Base-by-base conservation (phyloP, 352 stramenopile species). In the Pythium phragmitis region DNA sequence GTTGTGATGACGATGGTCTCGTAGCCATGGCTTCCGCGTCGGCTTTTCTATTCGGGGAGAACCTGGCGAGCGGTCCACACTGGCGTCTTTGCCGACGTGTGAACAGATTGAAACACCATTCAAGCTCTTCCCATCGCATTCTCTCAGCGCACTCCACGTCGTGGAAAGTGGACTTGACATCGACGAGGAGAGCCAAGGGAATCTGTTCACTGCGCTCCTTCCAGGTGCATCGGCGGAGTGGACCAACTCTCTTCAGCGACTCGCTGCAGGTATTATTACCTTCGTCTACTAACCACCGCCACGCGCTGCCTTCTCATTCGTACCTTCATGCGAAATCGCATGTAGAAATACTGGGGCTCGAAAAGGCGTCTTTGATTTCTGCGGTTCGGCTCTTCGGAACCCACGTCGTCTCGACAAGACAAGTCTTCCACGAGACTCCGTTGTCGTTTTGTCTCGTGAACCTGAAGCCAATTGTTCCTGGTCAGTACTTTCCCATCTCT, bases 401-500 rank as follows among this genome's bases (percentile, higher is more conserved):
- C 28, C 75, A 79, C 49, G 68, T 70, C 8, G 72, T 95, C 5
- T 37, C 64, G 3, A 47, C 66, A 21, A 72, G 70, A 5, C 74
- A 93, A 61, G 52, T 93, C 1, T 93, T 93, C 58, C 81, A 82
- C 58, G 62, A 88, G 52, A 83, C 75, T 5, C 9, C 60, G 6
- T 59, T 80, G 11, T 89, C 78, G 3, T 86, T 87, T 36, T 90
- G 83, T 30, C 82, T 98, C 68, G 93, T 98, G 26, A 98, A 98
- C 67, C 76, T 98, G 36, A 96, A 97, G 56, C 95, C 94, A 1
- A 96, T 98, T 61, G 91, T 98, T 33, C 77, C 80, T 69, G 92
- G 82, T 88, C 26, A 45, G 46, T 60, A 34, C 6, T 42, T 39
- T 48, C 42, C 2, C 17, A 48, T 12, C 9, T 13, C 45, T 33